phyloP scores from a whole-genome alignment of 2,329 filamentous ascomycete genomes.

The Fusarium brachygibbosum region DNA sequence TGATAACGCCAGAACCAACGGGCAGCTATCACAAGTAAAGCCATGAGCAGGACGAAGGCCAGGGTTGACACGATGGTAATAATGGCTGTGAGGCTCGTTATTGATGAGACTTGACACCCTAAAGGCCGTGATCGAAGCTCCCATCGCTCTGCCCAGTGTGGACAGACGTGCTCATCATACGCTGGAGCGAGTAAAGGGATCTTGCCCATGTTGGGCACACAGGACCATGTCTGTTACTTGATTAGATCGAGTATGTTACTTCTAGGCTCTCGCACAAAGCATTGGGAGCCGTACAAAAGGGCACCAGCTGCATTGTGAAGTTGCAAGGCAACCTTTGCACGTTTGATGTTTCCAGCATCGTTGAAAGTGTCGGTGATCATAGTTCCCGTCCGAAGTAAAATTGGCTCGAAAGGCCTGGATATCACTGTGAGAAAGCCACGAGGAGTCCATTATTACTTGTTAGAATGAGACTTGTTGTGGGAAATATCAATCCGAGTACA shows the following conservation, averaged over 20 bases:
- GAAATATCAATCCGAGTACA: background rate
- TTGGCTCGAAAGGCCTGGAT: slow-evolving; percentile 47
- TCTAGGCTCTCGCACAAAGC: background rate
- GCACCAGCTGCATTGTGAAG: slow-evolving; percentile 65
- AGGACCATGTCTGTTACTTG: slow-evolving; percentile 62
- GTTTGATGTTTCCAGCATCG: slow-evolving; percentile 66
- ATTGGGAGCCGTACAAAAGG: slow-evolving; percentile 59
- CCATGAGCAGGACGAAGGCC: slow-evolving; percentile 44
- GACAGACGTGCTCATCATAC: slow-evolving; percentile 65
- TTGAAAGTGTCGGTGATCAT: slow-evolving; percentile 57
- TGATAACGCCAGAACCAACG: slow-evolving; percentile 42
- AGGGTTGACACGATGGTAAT: slow-evolving; percentile 51
- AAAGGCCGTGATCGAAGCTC: slow-evolving; percentile 55
- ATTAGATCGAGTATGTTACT: slow-evolving; percentile 16
- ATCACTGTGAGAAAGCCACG: slow-evolving; percentile 15
- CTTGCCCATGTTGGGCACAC: slow-evolving; percentile 64
- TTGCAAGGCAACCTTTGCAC: slow-evolving; percentile 61
- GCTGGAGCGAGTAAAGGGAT: slow-evolving; percentile 65
- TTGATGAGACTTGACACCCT: slow-evolving; percentile 55
- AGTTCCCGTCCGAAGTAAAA: slow-evolving; percentile 49
- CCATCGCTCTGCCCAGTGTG: slow-evolving; percentile 61
- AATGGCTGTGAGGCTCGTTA: slow-evolving; percentile 51
- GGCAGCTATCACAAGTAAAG: slow-evolving; percentile 40
- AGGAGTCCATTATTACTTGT: slow-evolving; percentile 27
- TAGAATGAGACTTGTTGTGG: background rate